Conservation (phyloP, 768 basidiomycete species). For the Boletus vermiculosoides region DNA sequence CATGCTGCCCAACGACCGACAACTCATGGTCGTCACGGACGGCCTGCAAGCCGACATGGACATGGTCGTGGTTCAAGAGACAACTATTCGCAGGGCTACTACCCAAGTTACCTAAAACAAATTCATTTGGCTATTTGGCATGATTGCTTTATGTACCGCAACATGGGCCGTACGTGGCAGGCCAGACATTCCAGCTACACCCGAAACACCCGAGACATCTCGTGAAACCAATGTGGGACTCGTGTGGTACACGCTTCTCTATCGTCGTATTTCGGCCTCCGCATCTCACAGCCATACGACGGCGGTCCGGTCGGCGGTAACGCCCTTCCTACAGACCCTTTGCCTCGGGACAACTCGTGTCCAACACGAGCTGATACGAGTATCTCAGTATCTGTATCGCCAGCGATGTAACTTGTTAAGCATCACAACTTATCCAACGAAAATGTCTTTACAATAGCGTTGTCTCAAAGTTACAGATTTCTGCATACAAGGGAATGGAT, state of each 20-base stretch:
- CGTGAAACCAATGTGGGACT: conserved; percentile 9
- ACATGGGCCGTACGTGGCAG: not conserved
- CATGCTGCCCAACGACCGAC: conserved; percentile 19
- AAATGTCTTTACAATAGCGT: not conserved
- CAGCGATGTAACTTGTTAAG: not conserved
- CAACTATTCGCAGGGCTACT: conserved; percentile 17
- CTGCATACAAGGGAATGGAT: not conserved
- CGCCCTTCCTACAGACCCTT: not conserved
- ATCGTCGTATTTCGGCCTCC: conserved; percentile 10
- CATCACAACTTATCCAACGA: not conserved
- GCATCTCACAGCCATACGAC: conserved; percentile 12
- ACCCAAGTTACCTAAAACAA: conserved; percentile 28
- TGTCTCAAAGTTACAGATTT: not conserved
- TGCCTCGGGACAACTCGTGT: conserved; percentile 3
- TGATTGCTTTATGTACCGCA: not conserved
- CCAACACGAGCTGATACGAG: not conserved
- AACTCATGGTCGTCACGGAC: conserved; percentile 24
- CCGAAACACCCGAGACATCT: conserved; percentile 12
- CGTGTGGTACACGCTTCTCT: not conserved
- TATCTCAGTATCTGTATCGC: not conserved
- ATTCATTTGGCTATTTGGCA: not conserved
- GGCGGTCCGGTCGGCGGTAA: not conserved
- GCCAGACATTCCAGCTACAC: not conserved
- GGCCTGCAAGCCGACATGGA: conserved; percentile 32
- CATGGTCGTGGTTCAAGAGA: conserved; percentile 29